Base-by-base conservation (phyloP, 1,284 basidiomycete species). In the Agaricales sp. region DNA sequence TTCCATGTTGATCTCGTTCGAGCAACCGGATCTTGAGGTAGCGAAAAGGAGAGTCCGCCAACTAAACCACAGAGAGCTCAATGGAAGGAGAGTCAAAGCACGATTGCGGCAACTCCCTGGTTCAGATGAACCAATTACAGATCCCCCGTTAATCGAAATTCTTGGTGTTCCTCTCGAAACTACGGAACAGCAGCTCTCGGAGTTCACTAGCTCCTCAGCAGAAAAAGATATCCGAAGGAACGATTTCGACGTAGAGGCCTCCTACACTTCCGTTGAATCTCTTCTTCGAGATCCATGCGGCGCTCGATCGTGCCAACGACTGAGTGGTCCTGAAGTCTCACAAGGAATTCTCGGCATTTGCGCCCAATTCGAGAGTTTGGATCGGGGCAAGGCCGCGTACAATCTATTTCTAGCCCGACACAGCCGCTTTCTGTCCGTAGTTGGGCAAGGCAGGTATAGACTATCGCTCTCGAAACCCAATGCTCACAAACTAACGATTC, bases 281-380 rank as follows among this genome's bases (percentile, higher is more conserved):
- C 38, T 57, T 58, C 14, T 43, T 43, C 39, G 39, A 6, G n/a
- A 18, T 14, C n/a, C n/a, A n/a, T 30, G 14, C 14, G 26, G 26
- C 26, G 14, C 14, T 6, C 26, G 26, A 30, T 30, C 26, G 6
- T 30, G 6, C 26, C 26, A 30, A 30, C 6, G 6, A 6, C 6
- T 30, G 14, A 6, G 14, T 6, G 26, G 26, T 30, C 26, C 26
- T 14, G 26, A 14, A 14, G 14, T 6, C 14, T 30, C 14, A 14
- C 6, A 30, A 6, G 26, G 26, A 14, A 30, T 6, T 6, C 26
- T 30, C 26, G 6, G 26, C 14, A 14, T 30, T 30, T 6, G 14
- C 6, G 70, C 65, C 3, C 64, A 64, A 20, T 78, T 78, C 54
- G 54, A 62, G 2, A 62, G 63, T 12, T 76, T 71, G 72, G 70